Conservation (phyloP, 2,329 filamentous ascomycete species). For the Orbilia blumenaviensis region DNA sequence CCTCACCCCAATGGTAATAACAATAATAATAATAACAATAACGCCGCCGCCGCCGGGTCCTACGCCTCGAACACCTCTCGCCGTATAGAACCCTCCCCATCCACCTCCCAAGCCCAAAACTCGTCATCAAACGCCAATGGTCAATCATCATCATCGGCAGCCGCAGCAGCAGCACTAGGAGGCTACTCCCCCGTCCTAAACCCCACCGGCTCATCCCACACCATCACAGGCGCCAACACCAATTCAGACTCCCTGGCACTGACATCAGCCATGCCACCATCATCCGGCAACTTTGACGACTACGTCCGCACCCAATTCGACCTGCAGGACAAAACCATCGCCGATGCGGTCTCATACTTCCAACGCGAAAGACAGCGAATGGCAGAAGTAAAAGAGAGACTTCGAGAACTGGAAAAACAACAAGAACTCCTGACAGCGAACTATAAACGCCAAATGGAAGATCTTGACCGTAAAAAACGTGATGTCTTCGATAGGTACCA, state of each 20-base stretch:
- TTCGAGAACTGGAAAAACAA: slow-evolving; percentile 46
- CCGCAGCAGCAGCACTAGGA: not conserved
- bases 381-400: slow-evolving; percentile 44
- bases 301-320: slow-evolving; percentile 52
- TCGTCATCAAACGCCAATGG: slow-evolving; percentile 9
- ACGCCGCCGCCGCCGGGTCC: not conserved
- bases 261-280: not conserved
- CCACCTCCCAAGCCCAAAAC: slow-evolving; percentile 2
- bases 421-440: slow-evolving; percentile 39
- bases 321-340: slow-evolving; percentile 44
- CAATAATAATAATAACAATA: too few species aligned
- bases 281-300: slow-evolving; percentile 45
- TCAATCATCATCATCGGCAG: too few species aligned
- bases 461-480: slow-evolving; percentile 40
- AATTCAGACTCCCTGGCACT: not conserved
- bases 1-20: not conserved
- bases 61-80: slow-evolving; percentile 49
- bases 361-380: slow-evolving; percentile 40
- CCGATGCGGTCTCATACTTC: slow-evolving; percentile 47
- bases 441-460: slow-evolving; percentile 50
- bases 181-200: slow-evolving; percentile 10
- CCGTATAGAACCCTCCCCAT: slow-evolving; percentile 39
- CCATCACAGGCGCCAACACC: slow-evolving; percentile 29
- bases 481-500: slow-evolving; percentile 45
- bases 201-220: slow-evolving; percentile 14